phyloP scores from a whole-genome alignment of 106 monocot genomes.

The Hemerocallis citrina region DNA sequence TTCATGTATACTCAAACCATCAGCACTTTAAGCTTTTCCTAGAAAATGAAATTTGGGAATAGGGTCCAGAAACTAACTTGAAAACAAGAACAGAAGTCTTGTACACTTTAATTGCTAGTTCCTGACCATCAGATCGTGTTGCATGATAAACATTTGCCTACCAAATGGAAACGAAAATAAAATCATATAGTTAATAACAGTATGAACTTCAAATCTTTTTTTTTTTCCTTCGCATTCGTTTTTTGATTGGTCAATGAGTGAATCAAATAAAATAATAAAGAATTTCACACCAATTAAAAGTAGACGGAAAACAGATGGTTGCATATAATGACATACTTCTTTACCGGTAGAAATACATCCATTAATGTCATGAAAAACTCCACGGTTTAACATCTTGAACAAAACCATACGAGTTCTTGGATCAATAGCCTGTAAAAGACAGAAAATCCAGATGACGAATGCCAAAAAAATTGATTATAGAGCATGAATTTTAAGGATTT shows the following conservation, averaged over 20 bases:
- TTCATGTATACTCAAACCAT: too few species aligned
- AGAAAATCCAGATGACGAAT: too few species aligned
- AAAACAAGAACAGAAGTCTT: constrained; percentile 99
- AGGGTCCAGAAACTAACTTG: constrained; percentile 48
- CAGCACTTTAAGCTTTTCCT: background rate
- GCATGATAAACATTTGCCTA: constrained; percentile 99
- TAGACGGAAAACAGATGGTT: too few species aligned
- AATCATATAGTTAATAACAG: background rate
- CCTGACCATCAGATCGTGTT: constrained; percentile 78
- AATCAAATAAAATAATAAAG: background rate
- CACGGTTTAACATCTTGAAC: constrained; percentile 95
- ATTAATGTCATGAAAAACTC: constrained; percentile 81
- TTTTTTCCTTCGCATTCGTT: background rate
- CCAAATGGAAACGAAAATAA: constrained; percentile 6
- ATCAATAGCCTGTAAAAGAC: constrained; percentile 79
- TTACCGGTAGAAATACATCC: constrained; percentile 99
- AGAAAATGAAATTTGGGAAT: background rate
- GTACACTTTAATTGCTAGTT: constrained; percentile 94
- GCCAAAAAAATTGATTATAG: too few species aligned
- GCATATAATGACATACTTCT: constrained; percentile 40
- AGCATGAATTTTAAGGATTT: too few species aligned
- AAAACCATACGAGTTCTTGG: constrained; percentile 96
- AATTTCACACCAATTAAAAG: too few species aligned
- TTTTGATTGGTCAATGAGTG: too few species aligned
- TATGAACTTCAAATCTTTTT: background rate